Conservation (phyloP, 257 asterid genomes). For the Solanum phureja region DNA sequence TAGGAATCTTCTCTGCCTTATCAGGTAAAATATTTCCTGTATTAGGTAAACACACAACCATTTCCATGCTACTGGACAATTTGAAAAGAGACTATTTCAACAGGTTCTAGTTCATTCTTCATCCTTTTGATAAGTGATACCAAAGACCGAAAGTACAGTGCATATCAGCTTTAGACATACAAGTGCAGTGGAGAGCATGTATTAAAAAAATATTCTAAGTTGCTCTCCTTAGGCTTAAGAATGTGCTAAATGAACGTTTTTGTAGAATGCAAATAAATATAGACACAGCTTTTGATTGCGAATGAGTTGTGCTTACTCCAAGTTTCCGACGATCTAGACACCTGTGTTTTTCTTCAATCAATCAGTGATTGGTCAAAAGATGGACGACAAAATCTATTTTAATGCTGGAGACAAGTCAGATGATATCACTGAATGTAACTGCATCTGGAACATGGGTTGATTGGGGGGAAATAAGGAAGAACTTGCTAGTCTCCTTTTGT, state of each 20-base stretch:
- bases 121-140: background rate
- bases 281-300: background rate
- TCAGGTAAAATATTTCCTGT: background rate
- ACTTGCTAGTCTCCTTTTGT: background rate
- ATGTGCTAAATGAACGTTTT: background rate
- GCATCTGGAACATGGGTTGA: background rate
- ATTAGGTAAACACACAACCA: background rate
- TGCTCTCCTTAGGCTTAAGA: background rate
- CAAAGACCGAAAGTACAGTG: background rate
- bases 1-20: background rate
- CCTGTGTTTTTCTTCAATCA: background rate
- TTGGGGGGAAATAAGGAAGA: background rate
- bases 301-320: background rate
- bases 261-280: background rate
- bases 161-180: background rate
- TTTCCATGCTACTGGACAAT: background rate
- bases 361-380: background rate
- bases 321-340: background rate
- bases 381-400: background rate
- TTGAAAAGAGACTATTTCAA: background rate
- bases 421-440: background rate
- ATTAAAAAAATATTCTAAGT: background rate
- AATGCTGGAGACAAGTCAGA: background rate
- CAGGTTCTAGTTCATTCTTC: background rate
- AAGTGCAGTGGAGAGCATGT: background rate